Conservation (phyloP, 805 yeast genomes). For the Metschnikowia continentalis region DNA sequence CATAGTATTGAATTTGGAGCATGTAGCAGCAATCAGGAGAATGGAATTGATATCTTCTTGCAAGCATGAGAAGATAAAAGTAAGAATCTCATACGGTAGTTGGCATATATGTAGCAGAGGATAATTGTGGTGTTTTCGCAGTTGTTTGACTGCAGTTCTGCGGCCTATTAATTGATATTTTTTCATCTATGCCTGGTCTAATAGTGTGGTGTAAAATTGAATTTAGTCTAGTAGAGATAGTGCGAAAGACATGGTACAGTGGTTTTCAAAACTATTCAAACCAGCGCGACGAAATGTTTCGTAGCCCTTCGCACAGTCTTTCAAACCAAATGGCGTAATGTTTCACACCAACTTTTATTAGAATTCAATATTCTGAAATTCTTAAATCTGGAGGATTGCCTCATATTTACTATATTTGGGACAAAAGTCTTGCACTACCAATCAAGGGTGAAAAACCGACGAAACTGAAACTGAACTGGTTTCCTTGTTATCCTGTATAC, state of each 20-base stretch:
- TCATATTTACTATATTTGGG: too few relatives aligned
- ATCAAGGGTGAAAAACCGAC: too few relatives aligned
- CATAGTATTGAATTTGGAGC: constrained; percentile 33
- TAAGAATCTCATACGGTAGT: constrained; percentile 42
- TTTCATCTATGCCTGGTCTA: constrained; percentile 22
- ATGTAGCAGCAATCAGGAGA: constrained; percentile 26
- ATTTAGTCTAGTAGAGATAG: background rate
- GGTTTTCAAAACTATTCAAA: too few relatives aligned
- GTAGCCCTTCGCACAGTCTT: too few relatives aligned
- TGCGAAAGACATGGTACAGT: background rate
- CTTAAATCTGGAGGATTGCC: too few relatives aligned
- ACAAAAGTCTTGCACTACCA: too few relatives aligned
- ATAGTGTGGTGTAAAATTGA: background rate
- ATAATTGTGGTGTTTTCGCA: constrained; percentile 16
- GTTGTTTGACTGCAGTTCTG: constrained; percentile 19
- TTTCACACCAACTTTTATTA: too few relatives aligned
- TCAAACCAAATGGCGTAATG: too few relatives aligned
- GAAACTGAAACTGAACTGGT: too few relatives aligned
- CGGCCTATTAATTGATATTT: constrained; percentile 43
- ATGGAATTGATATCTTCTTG: constrained; percentile 13
- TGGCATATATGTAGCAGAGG: constrained; percentile 32
- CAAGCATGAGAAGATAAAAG: constrained; percentile 30
- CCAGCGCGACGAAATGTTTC: too few relatives aligned
- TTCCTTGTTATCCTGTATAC: too few relatives aligned
- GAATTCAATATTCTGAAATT: too few relatives aligned